phyloP scores from a whole-genome alignment of 2,329 filamentous ascomycete species.

The Hawksworthiomyces lignivorus region DNA sequence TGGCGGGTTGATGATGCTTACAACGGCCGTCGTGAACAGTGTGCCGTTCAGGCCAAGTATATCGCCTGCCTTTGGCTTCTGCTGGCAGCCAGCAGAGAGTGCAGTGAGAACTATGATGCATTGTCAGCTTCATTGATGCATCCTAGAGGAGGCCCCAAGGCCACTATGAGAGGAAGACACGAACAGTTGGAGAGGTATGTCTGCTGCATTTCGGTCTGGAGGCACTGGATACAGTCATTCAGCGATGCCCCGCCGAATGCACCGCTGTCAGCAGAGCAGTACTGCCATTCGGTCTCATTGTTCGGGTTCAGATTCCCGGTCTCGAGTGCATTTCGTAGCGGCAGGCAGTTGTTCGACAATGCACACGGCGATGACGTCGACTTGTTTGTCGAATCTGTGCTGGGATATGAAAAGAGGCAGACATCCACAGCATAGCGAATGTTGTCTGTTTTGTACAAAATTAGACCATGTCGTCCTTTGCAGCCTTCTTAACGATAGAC shows the following conservation, averaged over 20 bases:
- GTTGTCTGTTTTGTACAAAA: no score
- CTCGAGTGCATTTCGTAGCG: conserved; percentile 31
- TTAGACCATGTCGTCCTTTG: no score
- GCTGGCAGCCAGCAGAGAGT: conserved; percentile 39
- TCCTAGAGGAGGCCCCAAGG: no score
- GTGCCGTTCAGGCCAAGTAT: conserved; percentile 33
- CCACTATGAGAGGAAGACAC: no score
- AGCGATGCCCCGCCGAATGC: conserved; percentile 24
- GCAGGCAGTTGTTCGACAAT: conserved; percentile 32
- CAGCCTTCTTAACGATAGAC: not conserved
- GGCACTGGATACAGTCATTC: conserved; percentile 34
- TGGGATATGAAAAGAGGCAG: conserved; percentile 35
- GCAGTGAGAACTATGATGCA: conserved; percentile 35
- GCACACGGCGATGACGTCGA: conserved; percentile 37
- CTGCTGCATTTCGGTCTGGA: conserved; percentile 32
- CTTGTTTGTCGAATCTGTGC: conserved; percentile 21
- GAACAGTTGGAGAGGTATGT: conserved; percentile 42
- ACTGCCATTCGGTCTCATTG: conserved; percentile 26
- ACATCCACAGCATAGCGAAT: conserved; percentile 39
- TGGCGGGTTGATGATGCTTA: conserved; percentile 33
- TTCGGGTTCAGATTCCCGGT: conserved; percentile 22
- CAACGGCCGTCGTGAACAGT: conserved; percentile 28
- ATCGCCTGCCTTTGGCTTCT: conserved; percentile 31
- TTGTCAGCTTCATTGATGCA: conserved; percentile 2
- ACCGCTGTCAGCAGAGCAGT: conserved; percentile 32